A percentile compares a stretch with the other conserved stretches of the same genome.
These are phyloP conservation scores for Monosporascus sp. DNA, from an alignment of 2,329 filamentous ascomycete species.

Conservation along the genomic window DNA sequence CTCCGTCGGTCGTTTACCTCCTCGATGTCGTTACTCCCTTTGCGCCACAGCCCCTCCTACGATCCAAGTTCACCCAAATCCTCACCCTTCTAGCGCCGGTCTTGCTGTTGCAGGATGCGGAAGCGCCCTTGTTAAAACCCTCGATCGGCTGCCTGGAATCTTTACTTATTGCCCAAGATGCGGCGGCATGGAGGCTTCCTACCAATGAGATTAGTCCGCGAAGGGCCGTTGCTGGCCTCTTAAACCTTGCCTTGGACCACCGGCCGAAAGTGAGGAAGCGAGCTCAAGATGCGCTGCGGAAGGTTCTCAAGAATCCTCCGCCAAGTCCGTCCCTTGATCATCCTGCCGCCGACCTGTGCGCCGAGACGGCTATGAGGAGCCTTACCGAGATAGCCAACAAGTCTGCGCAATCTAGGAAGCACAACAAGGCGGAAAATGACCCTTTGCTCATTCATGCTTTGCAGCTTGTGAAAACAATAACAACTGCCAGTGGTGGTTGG, in stretches of 20 bases:
- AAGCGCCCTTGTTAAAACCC: constrained; percentile 78
- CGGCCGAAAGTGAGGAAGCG: constrained; percentile 91
- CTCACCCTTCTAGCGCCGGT: constrained; percentile 80
- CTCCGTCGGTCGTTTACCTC: constrained; percentile 85
- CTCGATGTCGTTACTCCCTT: constrained; percentile 87
- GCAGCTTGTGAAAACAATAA: constrained; percentile 86
- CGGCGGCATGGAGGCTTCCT: constrained; percentile 79
- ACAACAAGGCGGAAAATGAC: constrained; percentile 65
- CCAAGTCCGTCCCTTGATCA: constrained; percentile 91
- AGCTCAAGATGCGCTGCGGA: constrained; percentile 82
- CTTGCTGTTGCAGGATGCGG: constrained; percentile 72
- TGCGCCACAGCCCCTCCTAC: constrained; percentile 79
- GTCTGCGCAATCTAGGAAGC: constrained; percentile 59
- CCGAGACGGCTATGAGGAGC: constrained; percentile 79
- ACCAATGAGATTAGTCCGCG: constrained; percentile 80
- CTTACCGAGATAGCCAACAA: constrained; percentile 68
- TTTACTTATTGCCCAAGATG: constrained; percentile 84
- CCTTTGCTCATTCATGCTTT: constrained; percentile 86
- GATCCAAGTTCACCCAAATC: constrained; percentile 93
- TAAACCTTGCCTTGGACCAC: constrained; percentile 79
- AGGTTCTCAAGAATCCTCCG: constrained; percentile 77
- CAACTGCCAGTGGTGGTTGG: constrained; percentile 85
- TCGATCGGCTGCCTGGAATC: constrained; percentile 92
- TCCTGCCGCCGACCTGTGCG: constrained; percentile 93
- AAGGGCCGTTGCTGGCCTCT: constrained; percentile 77